Evolutionary conservation across 805 yeast species (phyloP), one percentile per base, ranked within the genome.

Genomic region (Yarrowia divulgata): DNA sequence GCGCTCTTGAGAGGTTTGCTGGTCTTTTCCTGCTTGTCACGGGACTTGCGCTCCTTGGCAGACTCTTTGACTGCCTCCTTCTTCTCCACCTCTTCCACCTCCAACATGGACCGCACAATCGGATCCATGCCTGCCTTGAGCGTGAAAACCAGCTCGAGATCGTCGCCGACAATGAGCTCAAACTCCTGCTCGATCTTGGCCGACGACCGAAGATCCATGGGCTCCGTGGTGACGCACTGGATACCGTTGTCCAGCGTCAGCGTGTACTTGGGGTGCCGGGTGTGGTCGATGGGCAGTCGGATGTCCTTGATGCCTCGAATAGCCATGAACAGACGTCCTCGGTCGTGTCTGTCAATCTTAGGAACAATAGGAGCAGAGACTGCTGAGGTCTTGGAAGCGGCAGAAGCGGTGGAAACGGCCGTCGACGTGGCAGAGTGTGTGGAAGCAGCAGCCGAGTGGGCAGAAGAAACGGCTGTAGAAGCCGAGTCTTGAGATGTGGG

Each of bases 241-340:
- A 88, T 86, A 3, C 96, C 95, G 75, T 91, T 91, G 76, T 91
- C 97, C 70, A 88, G 79, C 18, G 79, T 78, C 23, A 87, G 73
- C 52, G 80, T 80, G 76, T 85, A 85, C 40, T 80, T 78, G 8
- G 85, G 87, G 42, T 81, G 77, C 55, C 82, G 84, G 8, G 72
- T 72, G 34, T 76, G 78, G 32, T 72, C 69, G n/a, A 83, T 83
- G 0, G 88, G 86, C 69, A 87, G 77, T 5, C 76, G 74, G 40
- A 86, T 75, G 55, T 81, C 72, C 50, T 72, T 72, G 29, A 74
- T 34, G 1, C 75, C 71, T 9, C 71, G 46, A n/a, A 74, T 66
- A 8, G 73, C 62, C 39, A 74, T 70, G 45, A 74, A 74, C 43
- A 74, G 71, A 12, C 76, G 63, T 4, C 76, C 76, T 10, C 73